Percentiles rank a stretch among this genome's conserved stretches.
phyloP scores from a whole-genome alignment of 2,329 filamentous ascomycete species.

The Colletotrichum chlorophyti region DNA sequence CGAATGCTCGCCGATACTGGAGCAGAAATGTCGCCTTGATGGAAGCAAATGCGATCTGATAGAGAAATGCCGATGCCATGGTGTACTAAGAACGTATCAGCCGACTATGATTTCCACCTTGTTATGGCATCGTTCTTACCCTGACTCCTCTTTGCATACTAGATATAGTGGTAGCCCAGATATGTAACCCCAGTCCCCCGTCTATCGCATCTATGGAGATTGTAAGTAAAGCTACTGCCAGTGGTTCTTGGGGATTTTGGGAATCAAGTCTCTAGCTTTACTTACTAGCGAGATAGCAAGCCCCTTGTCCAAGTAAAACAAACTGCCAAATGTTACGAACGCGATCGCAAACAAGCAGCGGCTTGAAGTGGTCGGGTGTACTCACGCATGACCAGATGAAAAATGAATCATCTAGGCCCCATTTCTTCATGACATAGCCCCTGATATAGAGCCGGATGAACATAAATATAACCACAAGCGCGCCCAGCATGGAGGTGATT shows the following conservation, averaged over 20 bases:
- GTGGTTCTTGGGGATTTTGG: too few relatives aligned
- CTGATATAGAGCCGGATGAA: constrained; percentile 30
- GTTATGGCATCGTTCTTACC: background rate
- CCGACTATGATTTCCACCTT: background rate
- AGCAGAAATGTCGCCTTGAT: constrained; percentile 43
- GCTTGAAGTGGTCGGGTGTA: background rate
- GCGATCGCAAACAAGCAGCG: background rate
- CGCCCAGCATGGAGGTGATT: background rate
- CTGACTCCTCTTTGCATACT: background rate
- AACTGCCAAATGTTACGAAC: background rate
- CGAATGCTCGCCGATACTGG: constrained; percentile 43
- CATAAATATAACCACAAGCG: background rate
- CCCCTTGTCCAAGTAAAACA: background rate
- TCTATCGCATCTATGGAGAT: background rate
- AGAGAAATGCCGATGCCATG: constrained; percentile 34
- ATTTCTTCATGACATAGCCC: constrained; percentile 32
- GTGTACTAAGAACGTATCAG: background rate
- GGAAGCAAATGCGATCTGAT: constrained; percentile 36
- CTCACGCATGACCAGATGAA: background rate
- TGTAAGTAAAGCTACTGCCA: background rate
- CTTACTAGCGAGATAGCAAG: background rate
- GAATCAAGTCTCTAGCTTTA: background rate
- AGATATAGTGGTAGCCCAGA: background rate
- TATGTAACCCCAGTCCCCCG: background rate
- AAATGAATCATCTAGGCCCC: constrained; percentile 34